These are phyloP conservation scores for Fusarium sp. DNA, from an alignment of 2,329 filamentous ascomycete species.

Conservation along the genomic window DNA sequence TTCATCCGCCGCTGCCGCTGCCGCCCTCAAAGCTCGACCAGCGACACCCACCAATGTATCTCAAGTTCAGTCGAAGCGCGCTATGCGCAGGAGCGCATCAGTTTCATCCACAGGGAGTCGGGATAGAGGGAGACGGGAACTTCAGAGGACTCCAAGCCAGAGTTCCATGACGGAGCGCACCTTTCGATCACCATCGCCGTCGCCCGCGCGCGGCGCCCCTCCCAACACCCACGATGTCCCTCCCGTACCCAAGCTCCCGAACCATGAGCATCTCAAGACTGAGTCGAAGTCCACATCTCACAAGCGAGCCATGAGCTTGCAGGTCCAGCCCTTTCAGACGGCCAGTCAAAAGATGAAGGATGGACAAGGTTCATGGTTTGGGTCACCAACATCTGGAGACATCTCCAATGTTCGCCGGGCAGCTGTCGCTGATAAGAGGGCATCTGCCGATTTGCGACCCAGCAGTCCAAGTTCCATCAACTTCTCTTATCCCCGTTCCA, in stretches of 20 bases:
- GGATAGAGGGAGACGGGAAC: slow-evolving; percentile 55
- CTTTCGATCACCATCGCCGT: slow-evolving; percentile 84
- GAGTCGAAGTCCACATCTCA: slow-evolving; percentile 46
- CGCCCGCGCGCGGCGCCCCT: slow-evolving; percentile 62
- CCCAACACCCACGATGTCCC: slow-evolving; percentile 65
- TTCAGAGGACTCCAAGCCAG: slow-evolving; percentile 76
- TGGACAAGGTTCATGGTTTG: slow-evolving; percentile 62
- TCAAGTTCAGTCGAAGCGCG: slow-evolving; percentile 89
- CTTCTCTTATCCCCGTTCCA: slow-evolving; percentile 67
- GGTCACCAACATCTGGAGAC: slow-evolving; percentile 57
- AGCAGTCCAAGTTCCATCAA: slow-evolving; percentile 66
- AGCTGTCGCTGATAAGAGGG: slow-evolving; percentile 49
- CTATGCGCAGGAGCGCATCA: slow-evolving; percentile 77
- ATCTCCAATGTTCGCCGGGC: slow-evolving; percentile 58
- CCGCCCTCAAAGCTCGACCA: slow-evolving; percentile 82
- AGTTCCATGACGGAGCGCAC: slow-evolving; percentile 90
- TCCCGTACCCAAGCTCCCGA: slow-evolving; percentile 80
- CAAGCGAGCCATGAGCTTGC: slow-evolving; percentile 56
- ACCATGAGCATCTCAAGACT: slow-evolving; percentile 50
- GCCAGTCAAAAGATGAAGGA: slow-evolving; percentile 64
- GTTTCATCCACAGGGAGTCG: slow-evolving; percentile 73
- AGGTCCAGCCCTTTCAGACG: slow-evolving; percentile 62
- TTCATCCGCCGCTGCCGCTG: slow-evolving; percentile 87
- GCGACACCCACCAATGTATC: slow-evolving; percentile 83
- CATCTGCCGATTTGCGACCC: slow-evolving; percentile 50